Evolutionary conservation across 2,329 filamentous ascomycete species (phyloP), one percentile per base, ranked within the genome.

Genomic region (Didymella keratinophila): DNA sequence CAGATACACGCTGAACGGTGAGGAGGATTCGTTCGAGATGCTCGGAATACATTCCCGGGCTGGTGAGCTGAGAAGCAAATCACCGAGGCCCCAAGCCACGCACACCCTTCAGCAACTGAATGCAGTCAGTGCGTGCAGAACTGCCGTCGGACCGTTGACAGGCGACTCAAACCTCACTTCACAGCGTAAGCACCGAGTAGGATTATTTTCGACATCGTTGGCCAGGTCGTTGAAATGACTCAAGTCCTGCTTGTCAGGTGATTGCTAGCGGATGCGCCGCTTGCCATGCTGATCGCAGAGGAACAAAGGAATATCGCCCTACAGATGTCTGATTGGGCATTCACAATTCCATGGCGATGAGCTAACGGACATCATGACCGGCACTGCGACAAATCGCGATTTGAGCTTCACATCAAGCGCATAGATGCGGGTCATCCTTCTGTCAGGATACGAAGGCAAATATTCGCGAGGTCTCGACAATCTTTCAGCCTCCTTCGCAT

Each of bases 121-220:
- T 41, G 36, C 43, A 41, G 34, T 27, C 41, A 36, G 47, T 43
- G 36, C 28, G n/a, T 30, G 36, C 41, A 44, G 48, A 27, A 43
- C 34, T 21, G 30, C 28, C 48, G 32, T 11, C 49, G 44, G 44
- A 45, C 49, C 49, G 37, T 52, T 49, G 23, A 14, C 10, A 44
- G 36, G 23, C 23, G 20, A 44, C 36, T 44, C 23, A 48, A 44
- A 25, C 21, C 18, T 47, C 44, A 32, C 43, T 44, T 44, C 32
- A 39, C 4, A 28, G 41, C 23, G 43, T 49, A 49, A 58, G 49
- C 43, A 16, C 43, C 6, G 28, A 52, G 55, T 49, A 34, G 42
- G 43, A 20, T 20, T 39, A 20, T 2, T 30, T 16, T 37, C 14
- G 21, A 11, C 37, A 23, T 21, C 8, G 37, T 23, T 20, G 37